Conservation (phyloP, 2,329 filamentous ascomycete genomes). For the Aspergillus brasiliensis region DNA sequence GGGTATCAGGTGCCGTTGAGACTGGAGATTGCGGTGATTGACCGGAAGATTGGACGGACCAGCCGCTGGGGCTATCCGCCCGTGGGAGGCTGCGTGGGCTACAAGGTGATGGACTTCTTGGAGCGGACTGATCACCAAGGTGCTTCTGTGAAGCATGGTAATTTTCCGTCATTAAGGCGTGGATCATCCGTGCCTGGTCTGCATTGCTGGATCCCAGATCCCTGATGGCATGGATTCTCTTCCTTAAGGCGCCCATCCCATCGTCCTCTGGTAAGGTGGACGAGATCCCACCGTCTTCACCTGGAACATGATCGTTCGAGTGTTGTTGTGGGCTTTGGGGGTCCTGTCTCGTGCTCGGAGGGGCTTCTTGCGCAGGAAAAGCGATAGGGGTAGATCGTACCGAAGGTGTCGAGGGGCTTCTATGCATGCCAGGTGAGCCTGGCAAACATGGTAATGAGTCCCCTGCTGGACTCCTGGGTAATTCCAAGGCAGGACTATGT, state of each 20-base stretch:
- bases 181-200: slow-evolving; percentile 73
- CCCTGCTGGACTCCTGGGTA: neutral
- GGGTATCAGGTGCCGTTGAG: slow-evolving; percentile 29
- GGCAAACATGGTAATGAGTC: neutral
- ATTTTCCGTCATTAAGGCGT: slow-evolving; percentile 69
- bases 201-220: slow-evolving; percentile 57
- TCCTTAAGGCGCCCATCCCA: slow-evolving; percentile 70
- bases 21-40: slow-evolving; percentile 29
- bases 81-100: slow-evolving; percentile 29
- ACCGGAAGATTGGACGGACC: slow-evolving; percentile 32
- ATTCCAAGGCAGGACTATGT: neutral
- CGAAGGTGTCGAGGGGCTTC: neutral
- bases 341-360: neutral
- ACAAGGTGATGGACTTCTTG: slow-evolving; percentile 26
- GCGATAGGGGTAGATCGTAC: neutral
- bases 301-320: slow-evolving; percentile 5
- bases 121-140: slow-evolving; percentile 23
- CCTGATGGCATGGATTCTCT: slow-evolving; percentile 70
- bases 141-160: slow-evolving; percentile 55
- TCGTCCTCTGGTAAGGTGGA: slow-evolving; percentile 70
- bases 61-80: slow-evolving; percentile 32
- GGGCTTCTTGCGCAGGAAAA: slow-evolving; percentile 1
- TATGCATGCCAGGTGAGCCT: neutral
- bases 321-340: neutral
- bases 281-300: slow-evolving; percentile 22